Evolutionary conservation across 345 rosid genomes (phyloP).

Genomic region (Eucalyptus guilfoylei): DNA sequence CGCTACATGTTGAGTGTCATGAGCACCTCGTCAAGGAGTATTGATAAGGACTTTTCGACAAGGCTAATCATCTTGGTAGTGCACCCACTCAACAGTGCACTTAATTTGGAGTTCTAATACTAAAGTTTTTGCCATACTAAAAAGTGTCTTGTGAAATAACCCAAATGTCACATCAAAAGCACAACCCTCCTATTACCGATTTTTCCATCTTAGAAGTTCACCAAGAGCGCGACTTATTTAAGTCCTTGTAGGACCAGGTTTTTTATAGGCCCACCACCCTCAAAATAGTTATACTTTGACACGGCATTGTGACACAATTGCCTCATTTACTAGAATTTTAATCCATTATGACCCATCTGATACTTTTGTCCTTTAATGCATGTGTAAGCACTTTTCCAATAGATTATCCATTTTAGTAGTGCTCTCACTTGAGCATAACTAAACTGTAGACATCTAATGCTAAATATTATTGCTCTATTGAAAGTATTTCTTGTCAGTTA

Average conservation of each 20-base stretch:
- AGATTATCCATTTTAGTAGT: background rate
- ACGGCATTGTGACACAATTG: background rate
- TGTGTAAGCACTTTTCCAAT: background rate
- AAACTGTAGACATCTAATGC: background rate
- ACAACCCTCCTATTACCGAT: background rate
- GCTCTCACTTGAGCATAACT: background rate
- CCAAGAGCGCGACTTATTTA: background rate
- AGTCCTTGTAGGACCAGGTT: background rate
- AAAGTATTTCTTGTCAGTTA: background rate
- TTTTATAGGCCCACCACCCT: background rate
- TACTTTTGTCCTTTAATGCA: background rate
- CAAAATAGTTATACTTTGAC: background rate
- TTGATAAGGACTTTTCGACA: background rate
- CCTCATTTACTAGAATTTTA: background rate
- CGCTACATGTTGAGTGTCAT: background rate
- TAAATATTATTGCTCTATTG: background rate
- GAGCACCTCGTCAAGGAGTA: background rate
- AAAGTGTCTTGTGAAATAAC: background rate
- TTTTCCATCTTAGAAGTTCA: background rate
- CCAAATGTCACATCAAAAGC: background rate
- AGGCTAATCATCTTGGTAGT: background rate
- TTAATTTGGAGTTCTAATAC: background rate
- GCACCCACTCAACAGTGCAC: background rate
- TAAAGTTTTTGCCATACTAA: background rate
- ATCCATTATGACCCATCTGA: rapidly evolving